These are phyloP conservation scores for Ramaria sp. DNA, from an alignment of 768 basidiomycete genomes.

Conservation along the genomic window DNA sequence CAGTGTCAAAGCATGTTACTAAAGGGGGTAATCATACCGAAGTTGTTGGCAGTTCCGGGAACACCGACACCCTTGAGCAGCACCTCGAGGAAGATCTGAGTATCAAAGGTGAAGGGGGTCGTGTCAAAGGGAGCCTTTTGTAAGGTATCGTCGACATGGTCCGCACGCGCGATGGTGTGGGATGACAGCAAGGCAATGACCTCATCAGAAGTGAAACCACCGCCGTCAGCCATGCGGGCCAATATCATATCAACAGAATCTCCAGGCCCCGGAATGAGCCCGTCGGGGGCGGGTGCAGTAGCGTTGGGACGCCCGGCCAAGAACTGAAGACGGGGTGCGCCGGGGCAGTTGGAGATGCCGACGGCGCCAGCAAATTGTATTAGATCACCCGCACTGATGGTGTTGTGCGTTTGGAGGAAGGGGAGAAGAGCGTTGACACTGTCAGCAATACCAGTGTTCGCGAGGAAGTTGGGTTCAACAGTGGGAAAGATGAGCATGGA, in stretches of 20 bases:
- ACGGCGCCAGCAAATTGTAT: slow-evolving; percentile 16
- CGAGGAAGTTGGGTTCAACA: slow-evolving; percentile 14
- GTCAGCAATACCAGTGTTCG: slow-evolving; percentile 19
- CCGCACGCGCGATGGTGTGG: slow-evolving; percentile 3
- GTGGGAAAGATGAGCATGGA: slow-evolving; percentile 9
- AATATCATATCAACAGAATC: slow-evolving; percentile 9
- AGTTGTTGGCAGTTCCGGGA: no score
- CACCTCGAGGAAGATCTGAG: no score
- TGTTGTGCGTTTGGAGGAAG: slow-evolving; percentile 7
- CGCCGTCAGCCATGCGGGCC: slow-evolving; percentile 1
- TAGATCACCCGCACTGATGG: no score
- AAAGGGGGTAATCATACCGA: not conserved
- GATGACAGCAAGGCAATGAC: no score
- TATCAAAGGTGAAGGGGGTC: no score
- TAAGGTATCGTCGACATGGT: slow-evolving; percentile 6
- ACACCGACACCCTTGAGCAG: no score
- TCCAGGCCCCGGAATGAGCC: slow-evolving; percentile 13
- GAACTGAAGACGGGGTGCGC: slow-evolving; percentile 11
- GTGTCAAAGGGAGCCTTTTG: slow-evolving; percentile 9
- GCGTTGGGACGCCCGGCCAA: slow-evolving; percentile 10
- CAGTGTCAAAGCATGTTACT: not conserved
- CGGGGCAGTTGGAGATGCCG: slow-evolving; percentile 15
- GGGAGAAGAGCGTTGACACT: slow-evolving; percentile 14
- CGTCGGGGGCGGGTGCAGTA: slow-evolving; percentile 12
- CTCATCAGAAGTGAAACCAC: no score